A percentile compares a stretch with the other conserved stretches of the same genome.
Conservation (phyloP, 257 asterid genomes). For the Salvia miltiorrhiza region DNA sequence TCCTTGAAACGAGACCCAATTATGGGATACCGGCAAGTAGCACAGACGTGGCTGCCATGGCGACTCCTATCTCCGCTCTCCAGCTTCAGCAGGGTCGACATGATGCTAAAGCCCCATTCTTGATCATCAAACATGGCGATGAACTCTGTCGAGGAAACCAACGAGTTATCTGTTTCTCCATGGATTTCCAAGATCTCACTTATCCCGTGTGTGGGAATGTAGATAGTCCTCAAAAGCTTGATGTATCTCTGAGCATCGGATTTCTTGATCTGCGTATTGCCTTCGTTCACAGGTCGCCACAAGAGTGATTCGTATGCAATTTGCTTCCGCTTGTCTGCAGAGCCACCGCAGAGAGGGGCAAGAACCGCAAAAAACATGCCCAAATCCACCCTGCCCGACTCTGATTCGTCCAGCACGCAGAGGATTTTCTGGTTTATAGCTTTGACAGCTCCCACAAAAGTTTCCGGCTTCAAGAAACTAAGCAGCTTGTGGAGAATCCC, state of each 20-base stretch:
- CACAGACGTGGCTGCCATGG: slow-evolving; percentile 81
- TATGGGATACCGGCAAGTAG: slow-evolving; percentile 79
- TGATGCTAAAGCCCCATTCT: slow-evolving; percentile 88
- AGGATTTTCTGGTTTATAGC: slow-evolving; percentile 92
- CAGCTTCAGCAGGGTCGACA: slow-evolving; percentile 71
- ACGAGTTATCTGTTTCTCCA: slow-evolving; percentile 60
- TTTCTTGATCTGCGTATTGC: slow-evolving; percentile 59
- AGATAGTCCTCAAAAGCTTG: slow-evolving; percentile 73
- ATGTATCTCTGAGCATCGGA: slow-evolving; percentile 72
- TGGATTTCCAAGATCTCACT: slow-evolving; percentile 82
- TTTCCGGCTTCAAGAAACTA: slow-evolving; percentile 85
- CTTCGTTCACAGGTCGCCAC: slow-evolving; percentile 92
- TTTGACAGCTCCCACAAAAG: slow-evolving; percentile 88
- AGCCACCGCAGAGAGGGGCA: slow-evolving; percentile 86
- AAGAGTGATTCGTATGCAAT: slow-evolving; percentile 77
- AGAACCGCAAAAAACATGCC: slow-evolving; percentile 88
- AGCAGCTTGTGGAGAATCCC: slow-evolving; percentile 71
- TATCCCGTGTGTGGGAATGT: slow-evolving; percentile 72
- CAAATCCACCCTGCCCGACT: slow-evolving; percentile 81
- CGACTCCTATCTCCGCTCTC: slow-evolving; percentile 88
- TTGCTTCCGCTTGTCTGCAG: slow-evolving; percentile 76
- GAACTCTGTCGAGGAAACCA: slow-evolving; percentile 60
- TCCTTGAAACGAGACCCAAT: slow-evolving; percentile 95
- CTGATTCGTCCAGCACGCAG: slow-evolving; percentile 73
- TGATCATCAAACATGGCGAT: slow-evolving; percentile 77